A percentile compares a stretch with the other conserved stretches of the same genome.
Conservation (phyloP, 225 moss, liverwort and hornwort species). For the Neckera pumila region DNA sequence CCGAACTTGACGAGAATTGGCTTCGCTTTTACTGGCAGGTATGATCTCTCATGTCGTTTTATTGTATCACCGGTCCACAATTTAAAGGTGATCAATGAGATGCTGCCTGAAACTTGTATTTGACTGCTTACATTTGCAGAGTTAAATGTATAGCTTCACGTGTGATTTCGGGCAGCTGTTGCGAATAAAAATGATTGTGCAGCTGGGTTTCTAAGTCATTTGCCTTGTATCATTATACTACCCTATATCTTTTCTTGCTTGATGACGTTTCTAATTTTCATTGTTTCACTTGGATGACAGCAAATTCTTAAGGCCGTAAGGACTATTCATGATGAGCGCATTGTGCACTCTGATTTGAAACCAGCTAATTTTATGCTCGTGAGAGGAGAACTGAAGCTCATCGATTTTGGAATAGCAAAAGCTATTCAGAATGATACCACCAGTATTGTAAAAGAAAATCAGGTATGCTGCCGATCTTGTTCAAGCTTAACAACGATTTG, state of each 20-base stretch:
- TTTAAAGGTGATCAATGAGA: background rate
- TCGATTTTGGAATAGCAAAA: slow-evolving; percentile 98
- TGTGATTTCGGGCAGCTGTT: background rate
- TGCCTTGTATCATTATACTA: background rate
- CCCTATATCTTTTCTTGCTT: background rate
- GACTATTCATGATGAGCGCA: slow-evolving; percentile 93
- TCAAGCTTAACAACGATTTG: background rate
- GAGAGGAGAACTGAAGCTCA: slow-evolving; percentile 90
- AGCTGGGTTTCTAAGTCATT: background rate
- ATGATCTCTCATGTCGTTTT: background rate
- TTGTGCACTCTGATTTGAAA: slow-evolving; percentile 97
- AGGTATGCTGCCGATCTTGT: slow-evolving; percentile 24
- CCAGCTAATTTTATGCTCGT: slow-evolving; percentile 98
- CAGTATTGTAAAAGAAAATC: slow-evolving; percentile 76
- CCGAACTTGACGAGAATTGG: slow-evolving; percentile 74
- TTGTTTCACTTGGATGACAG: slow-evolving; percentile 25
- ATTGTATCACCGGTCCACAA: background rate
- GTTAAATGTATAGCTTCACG: background rate
- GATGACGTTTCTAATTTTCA: background rate
- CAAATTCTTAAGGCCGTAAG: slow-evolving; percentile 85
- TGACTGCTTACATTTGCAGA: background rate
- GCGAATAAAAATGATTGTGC: background rate
- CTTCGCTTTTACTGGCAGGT: slow-evolving; percentile 97
- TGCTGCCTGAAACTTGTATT: background rate
- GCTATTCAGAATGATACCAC: slow-evolving; percentile 98